Evolutionary conservation across 257 asterid species (phyloP), one percentile per base, ranked within the genome.

Genomic region (Coffea eugenioides): DNA sequence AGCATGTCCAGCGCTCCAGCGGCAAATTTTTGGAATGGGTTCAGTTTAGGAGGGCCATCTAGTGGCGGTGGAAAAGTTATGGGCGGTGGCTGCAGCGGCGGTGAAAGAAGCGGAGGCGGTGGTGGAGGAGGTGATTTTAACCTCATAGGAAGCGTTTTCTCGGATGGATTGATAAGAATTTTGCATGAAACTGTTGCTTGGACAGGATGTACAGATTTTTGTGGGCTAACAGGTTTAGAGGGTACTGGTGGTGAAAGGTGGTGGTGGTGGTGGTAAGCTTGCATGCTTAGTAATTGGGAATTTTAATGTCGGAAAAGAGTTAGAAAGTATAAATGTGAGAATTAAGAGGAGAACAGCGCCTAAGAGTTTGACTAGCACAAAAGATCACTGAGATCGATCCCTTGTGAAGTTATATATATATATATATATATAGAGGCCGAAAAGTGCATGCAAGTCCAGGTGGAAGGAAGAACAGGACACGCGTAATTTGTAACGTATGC

Each of bases 11-110:
- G 74, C 56, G 87, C 88, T 10, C 64, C 79, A 62, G 91, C 87
- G 0, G 86, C 89, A 6, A 88, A 57, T 77, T 83, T 91, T 46
- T 91, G 92, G 25, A 88, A 12, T 0, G 89, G 89, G 83, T 82
- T 90, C n/a, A 85, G 74, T 45, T 45, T 54, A 5, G 77, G 77
- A 0, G 79, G 65, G 8, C 34, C 59, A 61, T 14, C 9, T 48
- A 34, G 1, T 15, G 72, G 54, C 0, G 41, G 13, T 7, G 82
- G 85, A 64, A 76, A 65, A 51, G 13, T 5, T 16, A 13, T 12
- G 15, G 57, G 78, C 45, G 64, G 75, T 11, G 81, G 81, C 8
- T 68, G 71, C 23, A 74, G 43, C 39, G 70, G 83, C 3, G 11
- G 10, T 4, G 78, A 31, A 8, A 56, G 73, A 18, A 41, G 56